A percentile compares a stretch with the other conserved stretches of the same genome.
phyloP scores from a whole-genome alignment of 768 basidiomycete genomes.

The Boletellus sp. region DNA sequence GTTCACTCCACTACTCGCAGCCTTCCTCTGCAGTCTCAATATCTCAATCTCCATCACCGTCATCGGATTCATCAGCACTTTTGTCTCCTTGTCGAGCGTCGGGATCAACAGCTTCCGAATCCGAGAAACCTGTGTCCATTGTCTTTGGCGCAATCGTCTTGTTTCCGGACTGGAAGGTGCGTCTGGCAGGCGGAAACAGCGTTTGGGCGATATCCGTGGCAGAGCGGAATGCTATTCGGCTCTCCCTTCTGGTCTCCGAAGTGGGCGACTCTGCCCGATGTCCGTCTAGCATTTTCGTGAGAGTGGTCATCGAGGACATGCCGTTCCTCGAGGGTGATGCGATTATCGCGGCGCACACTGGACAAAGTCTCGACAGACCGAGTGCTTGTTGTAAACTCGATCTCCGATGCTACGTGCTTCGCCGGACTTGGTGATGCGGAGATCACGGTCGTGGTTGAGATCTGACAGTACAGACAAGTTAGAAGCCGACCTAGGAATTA shows the following conservation, averaged over 20 bases:
- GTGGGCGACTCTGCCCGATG: too few relatives aligned
- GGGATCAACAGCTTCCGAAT: slow-evolving; percentile 4
- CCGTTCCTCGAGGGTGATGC: too few relatives aligned
- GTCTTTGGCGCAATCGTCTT: not conserved
- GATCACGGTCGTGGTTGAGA: too few relatives aligned
- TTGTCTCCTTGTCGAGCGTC: not conserved
- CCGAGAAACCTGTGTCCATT: not conserved
- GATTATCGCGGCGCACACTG: too few relatives aligned
- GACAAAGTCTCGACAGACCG: too few relatives aligned
- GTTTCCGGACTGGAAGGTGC: not conserved
- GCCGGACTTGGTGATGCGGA: too few relatives aligned
- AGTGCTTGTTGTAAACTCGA: too few relatives aligned
- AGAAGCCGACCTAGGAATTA: too few relatives aligned
- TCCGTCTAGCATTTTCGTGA: too few relatives aligned
- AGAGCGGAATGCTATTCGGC: not conserved
- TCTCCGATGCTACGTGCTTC: too few relatives aligned
- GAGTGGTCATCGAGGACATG: too few relatives aligned
- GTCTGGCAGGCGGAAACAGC: not conserved
- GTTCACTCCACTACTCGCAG: not conserved
- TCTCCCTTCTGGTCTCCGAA: not conserved
- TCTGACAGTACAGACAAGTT: too few relatives aligned
- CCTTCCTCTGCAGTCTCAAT: slow-evolving; percentile 3
- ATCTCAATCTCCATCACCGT: slow-evolving; percentile 10
- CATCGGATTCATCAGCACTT: not conserved
- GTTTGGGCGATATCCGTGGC: not conserved